A percentile compares a stretch with the other conserved stretches of the same genome.
phyloP scores from a whole-genome alignment of 2,329 filamentous ascomycete species.

The Zarea fungicola region DNA sequence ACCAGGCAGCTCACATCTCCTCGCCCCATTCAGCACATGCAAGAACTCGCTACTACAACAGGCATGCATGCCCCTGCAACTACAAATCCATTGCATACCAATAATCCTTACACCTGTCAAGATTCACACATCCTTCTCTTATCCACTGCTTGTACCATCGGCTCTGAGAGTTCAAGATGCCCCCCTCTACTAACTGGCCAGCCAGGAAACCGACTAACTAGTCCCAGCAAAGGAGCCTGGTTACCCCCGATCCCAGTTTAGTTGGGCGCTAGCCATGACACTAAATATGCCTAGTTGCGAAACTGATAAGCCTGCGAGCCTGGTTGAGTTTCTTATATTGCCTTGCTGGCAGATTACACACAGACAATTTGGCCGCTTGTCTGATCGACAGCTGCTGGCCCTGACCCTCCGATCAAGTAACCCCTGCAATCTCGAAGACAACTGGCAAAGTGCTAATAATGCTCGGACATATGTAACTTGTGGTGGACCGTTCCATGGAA shows the following conservation, averaged over 20 bases:
- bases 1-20: too few species aligned
- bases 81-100: too few species aligned
- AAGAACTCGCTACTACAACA: too few species aligned
- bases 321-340: conserved; percentile 4
- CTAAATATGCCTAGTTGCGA: conserved; percentile 1
- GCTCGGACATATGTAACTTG: too few species aligned
- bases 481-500: conserved; percentile 1
- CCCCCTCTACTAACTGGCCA: not conserved
- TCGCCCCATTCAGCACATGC: too few species aligned
- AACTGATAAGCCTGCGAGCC: not conserved
- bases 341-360: not conserved
- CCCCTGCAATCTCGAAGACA: not conserved
- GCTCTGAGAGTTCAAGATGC: not conserved
- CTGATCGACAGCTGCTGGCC: conserved; percentile 1
- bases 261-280: conserved; percentile 3
- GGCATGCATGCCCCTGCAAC: too few species aligned
- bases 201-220: conserved; percentile 4
- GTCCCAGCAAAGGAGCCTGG: not conserved
- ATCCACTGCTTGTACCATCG: too few species aligned
- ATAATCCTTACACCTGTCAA: too few species aligned
- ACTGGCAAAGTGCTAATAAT: not conserved
- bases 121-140: too few species aligned
- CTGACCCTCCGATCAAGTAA: not conserved
- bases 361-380: not conserved
- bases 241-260: not conserved